Evolutionary conservation across 106 monocot genomes (phyloP), one percentile per base, ranked within the genome.

Genomic region (Dendrobium huoshanense): DNA sequence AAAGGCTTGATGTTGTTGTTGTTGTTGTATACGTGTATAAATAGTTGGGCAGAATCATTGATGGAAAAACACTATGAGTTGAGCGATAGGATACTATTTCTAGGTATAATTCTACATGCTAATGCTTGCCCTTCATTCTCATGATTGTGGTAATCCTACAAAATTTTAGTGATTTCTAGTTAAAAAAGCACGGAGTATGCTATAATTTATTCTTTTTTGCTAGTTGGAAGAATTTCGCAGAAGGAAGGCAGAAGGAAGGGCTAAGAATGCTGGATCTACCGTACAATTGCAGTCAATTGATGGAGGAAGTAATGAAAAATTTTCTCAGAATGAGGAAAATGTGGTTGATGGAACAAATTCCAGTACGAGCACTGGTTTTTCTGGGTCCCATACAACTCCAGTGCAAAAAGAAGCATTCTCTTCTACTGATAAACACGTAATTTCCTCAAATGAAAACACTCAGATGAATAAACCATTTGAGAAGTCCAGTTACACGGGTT

Each of bases 221-320:
- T 81, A 95, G 95, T 80, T 95, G 65, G 95, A 95, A 79, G 95
- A 95, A 64, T 95, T 92, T 67, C 92, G 95, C 47, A 95, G 86
- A 81, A 90, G 83, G 77, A 95, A 95, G 77, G 88, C 90, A 70
- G 87, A 87, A 85, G 85, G 83, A 43, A 81, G 78, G 56, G 80
- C 84, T 67, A 92, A 85, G 73, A 92, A 92, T 75, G 78, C 51
- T 80, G 77, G 73, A 83, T 83, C 87, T 49, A 81, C 78, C n/a
- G 87, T 87, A 1, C 88, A 88, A 72, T 83, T 85, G 27, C 77
- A 59, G 68, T 79, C 83, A 73, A 48, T 79, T 77, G 90, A 87
- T 84, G 85, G 16, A 64, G 83, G 83, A 19, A 27, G 80, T 41
- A 2, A 70, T 48, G 85, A 83, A 16, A 89, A 85, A 67, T 41